Evolutionary conservation across 2,329 filamentous ascomycete species (phyloP), one percentile per base, ranked within the genome.

Genomic region (Pseudocercospora macadamiae): DNA sequence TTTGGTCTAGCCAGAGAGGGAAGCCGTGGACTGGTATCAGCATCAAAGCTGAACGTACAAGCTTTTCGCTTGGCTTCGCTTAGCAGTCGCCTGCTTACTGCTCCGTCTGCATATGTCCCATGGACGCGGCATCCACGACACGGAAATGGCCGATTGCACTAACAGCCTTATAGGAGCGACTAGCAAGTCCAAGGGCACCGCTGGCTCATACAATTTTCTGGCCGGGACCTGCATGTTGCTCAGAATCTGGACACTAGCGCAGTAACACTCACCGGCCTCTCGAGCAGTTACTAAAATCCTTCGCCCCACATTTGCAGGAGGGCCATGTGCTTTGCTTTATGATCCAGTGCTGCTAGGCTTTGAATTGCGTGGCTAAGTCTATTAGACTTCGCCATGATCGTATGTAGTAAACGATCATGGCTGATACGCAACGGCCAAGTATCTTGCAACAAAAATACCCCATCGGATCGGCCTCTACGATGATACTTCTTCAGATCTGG

Each of bases 11-110:
- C 37, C 37, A 10, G 4, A 42, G 16, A 14, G n/a, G 37, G 37
- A 16, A n/a, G n/a, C 37, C 18, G 28, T 52, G 28, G 28, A 52
- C 7, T 30, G 8, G 23, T 36, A 21, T 36, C 49, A 19, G n/a
- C 4, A 23, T 18, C 32, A 7, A n/a, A 54, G 51, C 51, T 54
- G 51, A 54, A 32, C 19, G 45, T 18, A 26, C 45, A 54, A 54
- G 37, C 21, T 52, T 54, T 54, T 52, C 49, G 49, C 49, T 52
- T 52, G 49, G 7, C 25, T 52, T 37, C 49, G 49, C 49, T 52
- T 52, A 36, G 21, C n/a, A 23, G 21, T 36, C 36, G 51, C 28
- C 32, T 54, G 39, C 51, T 44, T 44, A 28, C 25, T 28, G 25
- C 37, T 30, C 36, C 45, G 14, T 32, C 45, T 30, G 51, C 14